Percentiles rank a stretch among this genome's conserved stretches.
These are phyloP conservation scores for Globisporangium solare DNA, from an alignment of 352 stramenopile species.

Conservation along the genomic window DNA sequence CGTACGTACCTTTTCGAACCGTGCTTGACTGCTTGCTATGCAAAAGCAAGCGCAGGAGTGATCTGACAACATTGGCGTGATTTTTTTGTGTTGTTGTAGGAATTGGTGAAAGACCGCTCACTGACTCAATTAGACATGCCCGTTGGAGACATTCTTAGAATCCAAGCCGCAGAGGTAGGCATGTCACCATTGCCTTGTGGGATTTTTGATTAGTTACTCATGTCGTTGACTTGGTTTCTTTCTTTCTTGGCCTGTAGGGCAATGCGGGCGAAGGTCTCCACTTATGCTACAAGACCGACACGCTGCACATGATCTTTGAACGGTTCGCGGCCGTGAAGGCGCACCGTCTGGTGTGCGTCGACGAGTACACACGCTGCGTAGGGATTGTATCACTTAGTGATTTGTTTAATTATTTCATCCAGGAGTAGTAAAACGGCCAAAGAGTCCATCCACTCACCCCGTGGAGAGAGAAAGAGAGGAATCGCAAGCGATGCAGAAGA, in stretches of 20 bases:
- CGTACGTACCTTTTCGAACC: conserved; percentile 23
- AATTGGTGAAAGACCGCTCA: conserved; percentile 86
- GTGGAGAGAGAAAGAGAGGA: conserved; percentile 2
- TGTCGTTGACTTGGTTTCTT: not conserved
- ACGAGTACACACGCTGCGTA: conserved; percentile 79
- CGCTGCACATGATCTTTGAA: conserved; percentile 88
- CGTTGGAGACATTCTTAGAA: conserved; percentile 81
- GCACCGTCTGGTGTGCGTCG: conserved; percentile 83
- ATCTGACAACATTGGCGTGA: not conserved
- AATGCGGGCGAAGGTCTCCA: conserved; percentile 79
- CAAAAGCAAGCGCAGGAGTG: not conserved
- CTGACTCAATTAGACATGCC: conserved; percentile 88
- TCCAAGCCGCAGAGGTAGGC: conserved; percentile 78
- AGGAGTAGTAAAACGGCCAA: conserved; percentile 34
- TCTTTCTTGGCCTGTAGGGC: conserved; percentile 33
- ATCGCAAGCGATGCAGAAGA: conserved; percentile 5
- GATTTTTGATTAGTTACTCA: not conserved
- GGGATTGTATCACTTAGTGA: conserved; percentile 85
- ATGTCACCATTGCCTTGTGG: not conserved
- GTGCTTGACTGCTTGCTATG: not conserved
- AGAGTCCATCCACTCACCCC: not conserved
- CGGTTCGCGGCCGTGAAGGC: conserved; percentile 82
- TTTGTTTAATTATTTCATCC: conserved; percentile 90
- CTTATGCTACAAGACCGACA: conserved; percentile 86
- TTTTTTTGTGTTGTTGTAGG: conserved; percentile 18